Evolutionary conservation across 495 filamentous ascomycete genomes (phyloP).

Genomic region (Aspergillus conjunctus): DNA sequence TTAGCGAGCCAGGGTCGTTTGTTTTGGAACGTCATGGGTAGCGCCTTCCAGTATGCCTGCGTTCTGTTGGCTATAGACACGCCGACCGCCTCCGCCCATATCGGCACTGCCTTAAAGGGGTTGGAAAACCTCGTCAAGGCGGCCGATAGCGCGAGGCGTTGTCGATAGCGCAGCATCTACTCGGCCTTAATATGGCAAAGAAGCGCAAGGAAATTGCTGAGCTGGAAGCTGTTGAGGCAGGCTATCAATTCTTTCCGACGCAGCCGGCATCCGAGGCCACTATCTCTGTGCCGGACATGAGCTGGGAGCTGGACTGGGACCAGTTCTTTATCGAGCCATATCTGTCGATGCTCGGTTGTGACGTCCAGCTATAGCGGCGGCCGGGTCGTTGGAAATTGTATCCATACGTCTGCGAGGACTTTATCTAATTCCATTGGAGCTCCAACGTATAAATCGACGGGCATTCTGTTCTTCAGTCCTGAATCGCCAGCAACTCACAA

Average conservation of each 20-base stretch:
- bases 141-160: constrained; percentile 34
- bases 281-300: constrained; percentile 22
- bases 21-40: constrained; percentile 39
- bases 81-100: constrained; percentile 27
- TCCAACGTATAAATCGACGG: constrained; percentile 25
- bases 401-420: constrained; percentile 10
- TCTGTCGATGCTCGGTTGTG: constrained; percentile 29
- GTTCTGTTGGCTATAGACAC: constrained; percentile 36
- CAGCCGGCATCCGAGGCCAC: constrained; percentile 21
- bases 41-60: constrained; percentile 37
- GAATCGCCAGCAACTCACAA: constrained; percentile 13
- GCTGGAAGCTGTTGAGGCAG: constrained; percentile 35
- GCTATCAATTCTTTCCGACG: constrained; percentile 23
- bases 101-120: constrained; percentile 29
- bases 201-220: constrained; percentile 35
- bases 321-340: constrained; percentile 36
- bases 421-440: too few relatives aligned
- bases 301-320: constrained; percentile 33
- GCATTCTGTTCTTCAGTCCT: constrained; percentile 13
- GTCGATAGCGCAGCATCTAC: constrained; percentile 35
- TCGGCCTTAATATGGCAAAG: constrained; percentile 32
- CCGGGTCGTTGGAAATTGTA: constrained; percentile 9
- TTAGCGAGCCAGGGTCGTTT: constrained; percentile 30
- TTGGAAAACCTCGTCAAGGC: constrained; percentile 35
- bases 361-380: constrained; percentile 23